Conservation (phyloP, 192 early-diverging fungal species). For the Spizellomyces punctatus region DNA sequence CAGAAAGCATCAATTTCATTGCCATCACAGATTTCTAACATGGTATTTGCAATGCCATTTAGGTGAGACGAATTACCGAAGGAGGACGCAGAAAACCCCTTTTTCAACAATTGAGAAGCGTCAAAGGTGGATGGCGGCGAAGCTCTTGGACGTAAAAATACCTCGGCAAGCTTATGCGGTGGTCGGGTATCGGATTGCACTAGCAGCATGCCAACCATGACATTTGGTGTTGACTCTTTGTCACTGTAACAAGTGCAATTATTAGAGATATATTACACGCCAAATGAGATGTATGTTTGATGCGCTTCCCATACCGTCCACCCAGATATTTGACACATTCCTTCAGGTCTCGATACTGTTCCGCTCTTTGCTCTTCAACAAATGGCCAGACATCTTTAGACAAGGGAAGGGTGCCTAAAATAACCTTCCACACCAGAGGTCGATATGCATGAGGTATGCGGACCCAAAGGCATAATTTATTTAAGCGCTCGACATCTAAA, state of each 20-base stretch:
- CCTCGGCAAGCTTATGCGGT: no score
- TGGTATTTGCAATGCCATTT: constrained; percentile 33
- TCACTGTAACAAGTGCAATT: no score
- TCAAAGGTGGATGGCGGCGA: no score
- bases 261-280: no score
- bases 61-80: constrained; percentile 10
- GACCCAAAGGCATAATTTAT: constrained; percentile 44
- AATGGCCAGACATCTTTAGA: constrained; percentile 38
- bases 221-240: background rate
- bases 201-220: constrained; percentile 18
- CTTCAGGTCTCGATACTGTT: constrained; percentile 35
- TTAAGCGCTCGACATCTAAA: constrained; percentile 34
- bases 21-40: constrained; percentile 49
- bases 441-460: constrained; percentile 45
- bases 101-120: no score
- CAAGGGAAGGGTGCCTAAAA: constrained; percentile 35
- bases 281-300: no score
- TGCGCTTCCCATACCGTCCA: no score
- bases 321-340: constrained; percentile 1
- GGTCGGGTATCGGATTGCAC: background rate
- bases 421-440: constrained; percentile 40
- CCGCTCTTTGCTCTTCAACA: constrained; percentile 27
- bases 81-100: no score
- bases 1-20: constrained; percentile 48
- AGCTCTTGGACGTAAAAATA: no score